Base-by-base conservation (phyloP, 2,329 filamentous ascomycete genomes). In the Sclerotinia nivalis region DNA sequence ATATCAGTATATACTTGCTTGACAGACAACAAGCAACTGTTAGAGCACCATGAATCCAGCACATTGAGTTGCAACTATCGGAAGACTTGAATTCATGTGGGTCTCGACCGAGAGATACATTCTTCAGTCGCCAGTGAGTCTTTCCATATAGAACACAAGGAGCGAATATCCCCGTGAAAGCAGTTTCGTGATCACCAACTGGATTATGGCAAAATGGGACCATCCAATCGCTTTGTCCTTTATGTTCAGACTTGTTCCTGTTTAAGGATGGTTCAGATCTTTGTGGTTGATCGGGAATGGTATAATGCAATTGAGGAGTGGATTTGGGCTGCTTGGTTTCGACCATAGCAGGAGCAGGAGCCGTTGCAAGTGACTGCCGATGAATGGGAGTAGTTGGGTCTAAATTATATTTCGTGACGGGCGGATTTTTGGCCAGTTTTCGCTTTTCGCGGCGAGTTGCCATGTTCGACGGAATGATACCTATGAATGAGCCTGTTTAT, bases 141-240 rank as follows among this genome's bases (percentile, higher is more conserved):
- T 80, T 80, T 7, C 81, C 80, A 72, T 82, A 82, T 10, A 83
- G 70, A 4, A 81, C 76, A 73, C 82, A 84, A 13, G 83, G 82
- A 66, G 80, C 78, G 2, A 68, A 40, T 2, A 49, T 28, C 6
- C 55, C 66, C 20, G 20, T 25, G 13, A 49, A 20, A 65, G 81
- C 81, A 9, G 80, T 81, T 0, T 74, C 73, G 0, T 76, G 61
- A 74, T 83, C 78, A 62, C 45, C 49, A 28, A 37, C 28, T 58
- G 64, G 76, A 71, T 74, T 76, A 60, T 61, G 76, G 75, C 81
- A 83, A 79, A 77, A 82, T 78, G 25, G 79, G 75, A 70, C 81
- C 81, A 67, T 80, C 76, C 73, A 83, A 60, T 62, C 34, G 28
- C 66, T 68, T 20, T 62, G 55, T 15, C 66, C 55, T 37, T 60